These are phyloP conservation scores for Candida chauliodis DNA, from an alignment of 805 yeast species.

Conservation along the genomic window DNA sequence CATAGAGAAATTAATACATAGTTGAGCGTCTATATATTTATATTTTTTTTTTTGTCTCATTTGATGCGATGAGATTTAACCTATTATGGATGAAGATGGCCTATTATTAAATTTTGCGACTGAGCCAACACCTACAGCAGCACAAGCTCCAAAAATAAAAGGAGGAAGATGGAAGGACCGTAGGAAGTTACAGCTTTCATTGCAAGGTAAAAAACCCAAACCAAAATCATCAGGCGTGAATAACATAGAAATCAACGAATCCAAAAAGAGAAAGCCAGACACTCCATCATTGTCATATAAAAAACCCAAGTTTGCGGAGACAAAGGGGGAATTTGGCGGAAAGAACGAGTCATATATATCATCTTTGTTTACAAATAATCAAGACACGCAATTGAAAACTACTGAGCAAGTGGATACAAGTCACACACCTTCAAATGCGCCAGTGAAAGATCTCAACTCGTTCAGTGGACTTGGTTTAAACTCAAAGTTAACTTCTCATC, in stretches of 20 bases:
- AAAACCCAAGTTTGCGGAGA: slow-evolving; percentile 41
- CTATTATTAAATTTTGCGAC: slow-evolving; percentile 70
- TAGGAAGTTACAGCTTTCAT: slow-evolving; percentile 52
- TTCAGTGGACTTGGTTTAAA: slow-evolving; percentile 72
- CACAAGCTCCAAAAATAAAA: slow-evolving; percentile 39
- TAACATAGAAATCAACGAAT: slow-evolving; percentile 18
- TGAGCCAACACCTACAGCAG: slow-evolving; percentile 20
- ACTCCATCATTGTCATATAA: slow-evolving; percentile 16
- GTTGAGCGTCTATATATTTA: slow-evolving; percentile 1
- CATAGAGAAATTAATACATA: slow-evolving; percentile 17
- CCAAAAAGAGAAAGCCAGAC: slow-evolving; percentile 3
- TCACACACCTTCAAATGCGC: slow-evolving; percentile 77
- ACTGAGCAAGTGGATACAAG: slow-evolving; percentile 39
- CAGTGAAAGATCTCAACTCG: slow-evolving; percentile 63
- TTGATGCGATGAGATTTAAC: slow-evolving; percentile 2
- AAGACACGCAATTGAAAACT: slow-evolving; percentile 48
- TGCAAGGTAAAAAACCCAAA: slow-evolving; percentile 41
- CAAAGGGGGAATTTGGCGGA: slow-evolving; percentile 52
- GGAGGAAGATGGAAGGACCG: slow-evolving; percentile 87
- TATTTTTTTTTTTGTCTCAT: slow-evolving; percentile 3
- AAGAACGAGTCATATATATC: slow-evolving; percentile 69
- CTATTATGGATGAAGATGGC: slow-evolving; percentile 50
- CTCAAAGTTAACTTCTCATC: slow-evolving; percentile 47
- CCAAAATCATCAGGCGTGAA: slow-evolving; percentile 30
- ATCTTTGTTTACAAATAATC: slow-evolving; percentile 62